Evolutionary conservation across 176 grass and related monocot genomes (phyloP), one percentile per base, ranked within the genome.

Genomic region (Oryza punctata): DNA sequence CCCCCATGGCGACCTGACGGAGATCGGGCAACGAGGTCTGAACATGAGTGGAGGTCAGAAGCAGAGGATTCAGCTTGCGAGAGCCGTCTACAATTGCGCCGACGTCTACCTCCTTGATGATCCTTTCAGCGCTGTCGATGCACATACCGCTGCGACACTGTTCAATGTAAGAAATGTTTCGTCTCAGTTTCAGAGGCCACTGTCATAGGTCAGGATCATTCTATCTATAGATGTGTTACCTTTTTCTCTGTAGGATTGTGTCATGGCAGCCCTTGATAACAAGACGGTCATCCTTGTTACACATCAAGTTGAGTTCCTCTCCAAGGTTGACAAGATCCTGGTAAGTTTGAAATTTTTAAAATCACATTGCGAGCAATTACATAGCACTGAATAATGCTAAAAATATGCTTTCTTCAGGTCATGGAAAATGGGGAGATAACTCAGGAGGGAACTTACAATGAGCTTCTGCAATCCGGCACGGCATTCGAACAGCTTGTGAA

Each of bases 11-110:
- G 95, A 97, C 61, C 84, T 87, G 5, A 93, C 88, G 0, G 90
- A 94, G 77, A 94, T 97, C 3, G 88, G 92, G 13, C 84, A 97
- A 63, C 86, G 91, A 73, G 92, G 92, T 12, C 80, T 94, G 18
- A 94, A 97, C 82, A 86, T 97, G 92, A 97, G 92, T 52, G 92
- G 94, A 59, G 91, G 94, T 11, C 94, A 94, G 87, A 94, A 93
- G 80, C 94, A 94, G 69, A 91, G 95, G 84, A 82, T 94, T 41
- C 95, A 97, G 65, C 90, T 93, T 12, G 92, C 86, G 0, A 85
- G 92, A 84, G 94, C 90, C 0, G 83, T 97, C 45, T 97, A 97
- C 67, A 85, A 78, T 21, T 81, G 89, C 63, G 83, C 87, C 0
- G 94, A 92, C 13, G 70, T 89, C 60, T 97, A 91, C 79, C 79